Base-by-base conservation (phyloP, 2,329 filamentous ascomycete genomes). In the Bipolaris sorokiniana region DNA sequence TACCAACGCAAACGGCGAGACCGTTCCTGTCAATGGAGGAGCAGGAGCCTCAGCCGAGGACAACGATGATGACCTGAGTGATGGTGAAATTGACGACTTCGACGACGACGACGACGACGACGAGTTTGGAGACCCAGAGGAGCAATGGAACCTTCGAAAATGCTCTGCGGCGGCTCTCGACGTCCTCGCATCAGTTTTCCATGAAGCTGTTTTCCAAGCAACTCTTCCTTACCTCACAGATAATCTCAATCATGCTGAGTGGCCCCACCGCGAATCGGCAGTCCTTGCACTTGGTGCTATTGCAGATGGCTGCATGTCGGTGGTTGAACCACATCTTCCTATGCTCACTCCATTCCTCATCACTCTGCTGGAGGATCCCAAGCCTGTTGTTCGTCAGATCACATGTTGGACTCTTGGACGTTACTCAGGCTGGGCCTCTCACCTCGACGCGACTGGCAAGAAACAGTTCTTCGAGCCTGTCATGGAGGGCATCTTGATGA, bases 331-430 rank as follows among this genome's bases (percentile, higher is more conserved):
- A 50, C 93, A 98, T 76, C 85, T 99, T 28, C 92, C 92, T 2
- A 90, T 97, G 72, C 83, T 99, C 38, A 88, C 98, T 2, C 90
- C 92, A 1, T 99, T 96, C 74, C 85, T 99, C 46, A 90, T 98
- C 65, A 89, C 90, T 7, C 84, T 97, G 0, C 83, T 99, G 34
- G 86, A 90, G 55, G 95, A 99, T 71, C 73, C 84, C 1, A 92
- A 97, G 76, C 92, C 95, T 13, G 90, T 98, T 13, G 94, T 99
- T 36, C 86, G 95, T 60, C 92, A 97, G 73, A 99, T 99, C 65
- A 98, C 94, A 22, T 99, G 95, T 78, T 99, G 95, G 95, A 96
- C 95, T 5, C 84, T 99, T 20, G 93, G 93, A 16, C 86, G 95
- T 44, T 99, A 97, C 77, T 97, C 95, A 5, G 83, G 88, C 42